Percentiles rank a stretch among this genome's conserved stretches.
Conservation (phyloP, 1,139 yeast species). For the Hansenula sp. region DNA sequence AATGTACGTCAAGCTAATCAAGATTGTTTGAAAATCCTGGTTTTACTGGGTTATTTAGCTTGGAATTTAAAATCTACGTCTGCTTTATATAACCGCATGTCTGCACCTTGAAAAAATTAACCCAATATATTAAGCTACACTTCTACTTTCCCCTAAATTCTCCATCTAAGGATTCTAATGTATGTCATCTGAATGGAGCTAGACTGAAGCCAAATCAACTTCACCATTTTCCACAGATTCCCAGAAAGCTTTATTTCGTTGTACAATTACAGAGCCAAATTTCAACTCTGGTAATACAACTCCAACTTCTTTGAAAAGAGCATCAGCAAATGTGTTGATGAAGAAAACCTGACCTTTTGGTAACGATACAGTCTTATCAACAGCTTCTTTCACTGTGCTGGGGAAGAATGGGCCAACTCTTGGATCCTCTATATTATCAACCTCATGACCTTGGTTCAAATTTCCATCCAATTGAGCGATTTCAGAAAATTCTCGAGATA, state of each 20-base stretch:
- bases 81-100: background rate
- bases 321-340: constrained; percentile 76
- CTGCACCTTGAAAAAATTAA: too few relatives aligned
- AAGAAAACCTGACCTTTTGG: constrained; percentile 83
- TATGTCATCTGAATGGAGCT: constrained; percentile 2
- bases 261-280: constrained; percentile 41
- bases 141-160: constrained; percentile 28
- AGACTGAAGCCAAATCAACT: constrained; percentile 5
- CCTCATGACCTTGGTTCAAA: constrained; percentile 23
- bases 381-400: constrained; percentile 27
- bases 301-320: constrained; percentile 63
- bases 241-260: constrained; percentile 39
- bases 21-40: background rate
- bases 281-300: constrained; percentile 52
- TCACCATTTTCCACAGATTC: constrained; percentile 12
- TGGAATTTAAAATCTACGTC: too few relatives aligned
- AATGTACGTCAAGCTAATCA: too few relatives aligned
- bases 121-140: background rate
- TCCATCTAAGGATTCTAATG: constrained; percentile 12
- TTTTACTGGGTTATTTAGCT: constrained; percentile 10
- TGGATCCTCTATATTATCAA: constrained; percentile 15
- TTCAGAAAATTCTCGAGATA: constrained; percentile 75
- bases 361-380: constrained; percentile 43
- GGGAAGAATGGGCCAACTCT: constrained; percentile 18
- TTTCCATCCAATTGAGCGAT: constrained; percentile 51